Evolutionary conservation across 2,329 filamentous ascomycete genomes (phyloP).

Genomic region (Davidsoniella virescens): DNA sequence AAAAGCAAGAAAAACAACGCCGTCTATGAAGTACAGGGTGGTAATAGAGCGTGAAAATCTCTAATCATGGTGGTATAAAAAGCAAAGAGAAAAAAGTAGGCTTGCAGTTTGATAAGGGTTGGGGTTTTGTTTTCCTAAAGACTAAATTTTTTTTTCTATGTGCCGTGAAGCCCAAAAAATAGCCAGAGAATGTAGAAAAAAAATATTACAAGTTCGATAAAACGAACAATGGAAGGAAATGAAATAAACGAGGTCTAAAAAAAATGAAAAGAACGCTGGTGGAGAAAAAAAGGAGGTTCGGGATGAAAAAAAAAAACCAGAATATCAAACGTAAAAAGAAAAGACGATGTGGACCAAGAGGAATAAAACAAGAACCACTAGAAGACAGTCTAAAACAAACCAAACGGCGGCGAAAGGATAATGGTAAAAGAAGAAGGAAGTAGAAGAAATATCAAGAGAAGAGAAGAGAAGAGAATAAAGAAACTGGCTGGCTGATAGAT

Average conservation of each 20-base stretch:
- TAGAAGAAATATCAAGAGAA: not conserved
- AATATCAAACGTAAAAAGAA: not conserved
- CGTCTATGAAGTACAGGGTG: constrained; percentile 2
- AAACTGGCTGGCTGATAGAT: not conserved
- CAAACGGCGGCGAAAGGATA: not conserved
- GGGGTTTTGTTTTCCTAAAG: too few species aligned
- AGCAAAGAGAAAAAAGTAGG: not conserved
- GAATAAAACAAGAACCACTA: not conserved
- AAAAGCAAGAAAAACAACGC: not conserved
- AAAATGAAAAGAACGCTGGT: constrained; percentile 1
- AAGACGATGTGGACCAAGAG: not conserved
- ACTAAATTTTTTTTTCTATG: too few species aligned
- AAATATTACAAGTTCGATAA: too few species aligned
- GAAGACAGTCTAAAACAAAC: constrained; percentile 2
- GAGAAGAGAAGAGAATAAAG: not conserved
- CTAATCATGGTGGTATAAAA: not conserved
- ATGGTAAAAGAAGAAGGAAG: not conserved
- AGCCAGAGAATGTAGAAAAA: not conserved
- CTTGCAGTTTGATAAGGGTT: not conserved
- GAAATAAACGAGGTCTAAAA: constrained; percentile 1
- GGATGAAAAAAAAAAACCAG: not conserved
- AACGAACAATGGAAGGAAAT: not conserved
- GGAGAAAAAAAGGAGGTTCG: not conserved
- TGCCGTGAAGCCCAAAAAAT: not conserved
- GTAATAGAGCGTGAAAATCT: not conserved